Evolutionary conservation across 345 rosid genomes (phyloP), one percentile per base, ranked within the genome.

Genomic region (Alliaria petiolata): DNA sequence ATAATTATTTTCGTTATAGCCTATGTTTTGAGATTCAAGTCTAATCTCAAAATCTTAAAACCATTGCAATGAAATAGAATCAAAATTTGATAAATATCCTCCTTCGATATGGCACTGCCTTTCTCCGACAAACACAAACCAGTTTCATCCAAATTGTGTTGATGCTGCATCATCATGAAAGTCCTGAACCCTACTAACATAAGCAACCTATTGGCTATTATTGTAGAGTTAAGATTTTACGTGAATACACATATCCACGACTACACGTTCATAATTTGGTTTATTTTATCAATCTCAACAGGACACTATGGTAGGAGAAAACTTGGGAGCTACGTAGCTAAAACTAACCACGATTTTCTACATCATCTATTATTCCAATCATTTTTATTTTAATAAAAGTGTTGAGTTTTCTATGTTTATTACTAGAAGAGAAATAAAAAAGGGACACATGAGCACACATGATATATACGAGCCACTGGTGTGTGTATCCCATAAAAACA

Each of bases 401-500:
- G 19, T 34, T n/a, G 35, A 44, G 26, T 44, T 33, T 34, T 20
- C 11, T 12, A 12, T 34, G 14, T 67, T 22, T 22, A 22, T 22
- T 22, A 55, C 19, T 7, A 19, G 0, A 20, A 8, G 42, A 12
- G 4, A 31, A 12, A 16, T 30, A 36, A 19, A 35, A 67, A 42
- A 68, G 35, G 19, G 22, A 30, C 63, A 69, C 39, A 69, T 47
- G 50, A 40, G 69, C 46, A 62, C 11, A 43, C 44, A 43, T 53
- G 73, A 13, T 10, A 56, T 6, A 34, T 45, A 45, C 74, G 74
- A 70, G 74, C 66, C 47, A 50, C 3, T 58, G 49, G 20, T 44
- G 56, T 44, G 56, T 64, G 71, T 71, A 62, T 71, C 69, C 44
- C 69, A 62, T 20, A 52, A 71, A 52, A 34, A 35, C 39, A n/a